Conservation (phyloP, 805 yeast genomes). For the Soucietia sequanensis region DNA sequence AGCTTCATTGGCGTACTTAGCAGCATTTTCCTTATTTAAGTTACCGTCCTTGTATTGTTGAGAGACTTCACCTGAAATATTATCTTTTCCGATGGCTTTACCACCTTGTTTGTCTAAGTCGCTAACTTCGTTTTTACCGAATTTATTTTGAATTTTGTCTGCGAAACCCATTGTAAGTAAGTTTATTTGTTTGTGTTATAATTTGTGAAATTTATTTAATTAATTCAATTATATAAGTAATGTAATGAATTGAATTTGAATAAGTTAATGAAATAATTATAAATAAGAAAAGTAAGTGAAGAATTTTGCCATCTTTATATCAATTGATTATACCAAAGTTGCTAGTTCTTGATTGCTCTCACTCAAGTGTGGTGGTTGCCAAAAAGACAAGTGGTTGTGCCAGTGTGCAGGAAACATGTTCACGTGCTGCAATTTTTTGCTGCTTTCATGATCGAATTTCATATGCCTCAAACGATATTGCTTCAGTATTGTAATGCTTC, state of each 20-base stretch:
- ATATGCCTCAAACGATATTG: no score
- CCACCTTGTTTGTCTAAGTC: conserved; percentile 31
- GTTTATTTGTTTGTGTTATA: conserved; percentile 1
- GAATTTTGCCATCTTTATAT: no score
- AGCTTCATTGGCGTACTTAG: conserved; percentile 23
- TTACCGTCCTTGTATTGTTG: conserved; percentile 31
- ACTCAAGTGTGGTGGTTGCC: conserved; percentile 1
- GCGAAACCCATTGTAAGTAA: conserved; percentile 39
- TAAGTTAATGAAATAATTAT: no score
- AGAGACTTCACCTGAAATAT: conserved; percentile 24
- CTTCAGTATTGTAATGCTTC: no score
- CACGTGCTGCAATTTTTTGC: not conserved
- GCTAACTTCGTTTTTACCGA: conserved; percentile 25
- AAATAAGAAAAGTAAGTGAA: no score
- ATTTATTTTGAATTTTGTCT: conserved; percentile 32
- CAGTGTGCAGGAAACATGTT: not conserved
- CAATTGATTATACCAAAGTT: no score
- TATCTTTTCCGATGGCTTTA: conserved; percentile 26
- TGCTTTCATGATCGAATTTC: no score
- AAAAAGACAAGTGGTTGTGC: not conserved
- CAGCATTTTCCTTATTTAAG: conserved; percentile 25
- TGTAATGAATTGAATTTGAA: no score
- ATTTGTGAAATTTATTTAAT: no score
- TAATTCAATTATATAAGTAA: no score
- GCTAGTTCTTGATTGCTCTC: not conserved